These are phyloP conservation scores for Neospermospora avenae DNA, from an alignment of 2,329 filamentous ascomycete species.

Conservation along the genomic window DNA sequence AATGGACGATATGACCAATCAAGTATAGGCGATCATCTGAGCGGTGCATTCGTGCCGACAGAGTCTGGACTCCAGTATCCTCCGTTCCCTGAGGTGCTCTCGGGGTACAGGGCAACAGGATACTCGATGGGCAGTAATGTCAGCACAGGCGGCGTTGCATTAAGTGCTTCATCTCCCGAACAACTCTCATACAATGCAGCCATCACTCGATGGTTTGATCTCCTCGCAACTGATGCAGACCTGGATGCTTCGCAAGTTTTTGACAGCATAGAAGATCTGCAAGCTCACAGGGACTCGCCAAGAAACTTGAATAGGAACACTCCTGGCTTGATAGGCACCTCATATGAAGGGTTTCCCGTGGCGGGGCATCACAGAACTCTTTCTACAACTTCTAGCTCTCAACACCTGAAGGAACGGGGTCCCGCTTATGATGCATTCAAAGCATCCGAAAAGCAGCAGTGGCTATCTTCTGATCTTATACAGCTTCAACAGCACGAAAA, in stretches of 20 bases:
- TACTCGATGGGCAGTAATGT: constrained; percentile 8
- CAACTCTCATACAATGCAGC: constrained; percentile 14
- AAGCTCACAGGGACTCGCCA: background rate
- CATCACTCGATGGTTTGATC: constrained; percentile 15
- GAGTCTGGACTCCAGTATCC: too few relatives aligned
- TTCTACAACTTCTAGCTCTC: constrained; percentile 5
- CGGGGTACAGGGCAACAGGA: background rate
- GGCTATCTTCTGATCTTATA: constrained; percentile 22
- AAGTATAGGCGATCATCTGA: too few relatives aligned
- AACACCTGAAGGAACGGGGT: constrained; percentile 16
- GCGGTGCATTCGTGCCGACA: too few relatives aligned
- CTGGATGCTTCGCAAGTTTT: constrained; percentile 7
- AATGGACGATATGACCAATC: too few relatives aligned
- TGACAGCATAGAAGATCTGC: background rate
- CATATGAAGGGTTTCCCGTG: background rate
- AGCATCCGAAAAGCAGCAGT: constrained; percentile 10
- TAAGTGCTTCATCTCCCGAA: background rate
- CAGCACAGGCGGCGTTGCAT: background rate
- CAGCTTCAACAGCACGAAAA: constrained; percentile 26
- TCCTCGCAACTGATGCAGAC: constrained; percentile 12
- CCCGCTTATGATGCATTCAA: background rate
- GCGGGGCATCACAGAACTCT: background rate
- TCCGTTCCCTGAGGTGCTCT: too few relatives aligned
- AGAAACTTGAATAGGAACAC: constrained; percentile 2
- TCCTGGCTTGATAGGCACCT: background rate